Evolutionary conservation across 2,329 filamentous ascomycete species (phyloP), one percentile per base, ranked within the genome.

Genomic region (Amylocarpus encephaloides): DNA sequence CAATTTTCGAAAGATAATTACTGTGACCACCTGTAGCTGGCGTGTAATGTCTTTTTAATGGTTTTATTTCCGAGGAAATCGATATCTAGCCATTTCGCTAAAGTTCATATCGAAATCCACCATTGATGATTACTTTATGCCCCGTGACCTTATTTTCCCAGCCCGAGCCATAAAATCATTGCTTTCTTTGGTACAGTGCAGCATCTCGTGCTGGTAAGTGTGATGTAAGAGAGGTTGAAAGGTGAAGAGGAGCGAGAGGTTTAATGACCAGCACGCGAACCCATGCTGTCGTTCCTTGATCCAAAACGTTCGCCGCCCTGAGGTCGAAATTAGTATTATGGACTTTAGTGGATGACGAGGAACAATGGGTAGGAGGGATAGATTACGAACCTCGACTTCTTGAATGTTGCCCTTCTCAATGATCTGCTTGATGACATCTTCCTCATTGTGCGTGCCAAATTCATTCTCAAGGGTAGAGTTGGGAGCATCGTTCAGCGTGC

Each of bases 351-450:
- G 30, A 15, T 29, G n/a, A 6, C 13, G 10, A 36, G 34, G 12
- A 16, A 16, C 15, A 36, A 16, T 5, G 9, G 34, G 34, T 5
- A 3, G 34, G 34, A 13, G 34, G 34, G 15, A 36, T 5, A 36
- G 18, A 7, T 13, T 18, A 32, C 45, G 12, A 15, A 83, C 80
- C 67, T 74, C 69, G 35, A 67, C 66, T 63, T 80, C 77, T 70
- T 93, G 85, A 49, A 85, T 67, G 13, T 74, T 74, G 18, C 92
- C 92, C 67, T 80, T 80, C 72, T 88, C 78, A 38, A 97, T 73
- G 56, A 98, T 95, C 71, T 82, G 74, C 71, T 80, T 80, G 64
- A 97, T 85, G 52, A 86, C 83, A 0, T 92, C 86, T 6, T 96
- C 91, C 19, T 89, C 84, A 48, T 83, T 76, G 60, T 76, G 71